Evolutionary conservation across 2,329 filamentous ascomycete genomes (phyloP), one percentile per base, ranked within the genome.

Genomic region (Scedosporium aurantiacum): DNA sequence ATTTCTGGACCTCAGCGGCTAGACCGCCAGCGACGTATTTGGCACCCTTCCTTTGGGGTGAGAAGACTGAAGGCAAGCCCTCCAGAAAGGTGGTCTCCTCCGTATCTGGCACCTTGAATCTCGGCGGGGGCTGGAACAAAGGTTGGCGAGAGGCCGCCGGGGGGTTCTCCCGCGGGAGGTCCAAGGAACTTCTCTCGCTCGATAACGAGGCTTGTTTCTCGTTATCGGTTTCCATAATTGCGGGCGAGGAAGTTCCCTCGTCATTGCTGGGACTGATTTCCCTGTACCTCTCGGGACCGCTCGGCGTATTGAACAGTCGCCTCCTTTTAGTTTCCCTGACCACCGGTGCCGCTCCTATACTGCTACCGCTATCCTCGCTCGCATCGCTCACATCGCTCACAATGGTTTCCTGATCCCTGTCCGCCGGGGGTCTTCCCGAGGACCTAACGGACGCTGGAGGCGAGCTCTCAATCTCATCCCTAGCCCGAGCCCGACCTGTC

Each of bases 1-100:
- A 75, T 12, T 70, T 70, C 63, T 77, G 75, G 3, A 77, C 66
- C 59, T 71, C 71, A 2, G 73, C 70, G 1, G 75, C 75, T 21
- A 76, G 65, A 0, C 75, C 75, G 23, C 72, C 70, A 5, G 71
- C 52, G 0, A 76, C 37, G 28, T 75, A 77, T 60, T 66, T 71
- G 12, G 63, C 68, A 16, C 73, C 72, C 3, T 63, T 61, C 1
- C 70, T 70, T 62, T 72, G 74, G 2, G 74, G 74, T 1, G 74
- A 74, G 54, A 75, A 74, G 16, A 68, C 67, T 7, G 65, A 62
- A 2, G 70, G 67, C 16, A 70, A 62, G 6, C 68, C 65, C 32
- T 61, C 52, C 4, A 47, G 5, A 14, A 43, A 27, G 37, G 5
- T 2, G 21, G 32, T 14, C 3, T 18, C 3, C 6, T 40, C 41